phyloP scores from a whole-genome alignment of 495 filamentous ascomycete genomes.

The Neurospora sp. region DNA sequence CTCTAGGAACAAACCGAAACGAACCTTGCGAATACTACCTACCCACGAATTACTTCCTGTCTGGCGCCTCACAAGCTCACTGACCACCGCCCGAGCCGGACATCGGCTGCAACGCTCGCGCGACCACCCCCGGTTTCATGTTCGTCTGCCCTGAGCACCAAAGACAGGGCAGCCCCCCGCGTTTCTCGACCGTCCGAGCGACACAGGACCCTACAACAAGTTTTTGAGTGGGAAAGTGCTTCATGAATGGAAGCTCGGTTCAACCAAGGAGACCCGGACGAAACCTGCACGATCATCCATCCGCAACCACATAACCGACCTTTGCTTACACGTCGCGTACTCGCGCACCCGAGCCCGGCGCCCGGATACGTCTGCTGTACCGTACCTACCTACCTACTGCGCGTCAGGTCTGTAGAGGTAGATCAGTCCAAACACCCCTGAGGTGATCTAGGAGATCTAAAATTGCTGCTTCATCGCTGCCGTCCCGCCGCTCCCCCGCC shows the following conservation, averaged over 20 bases:
- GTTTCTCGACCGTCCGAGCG: neutral
- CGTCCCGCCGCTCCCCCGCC: neutral
- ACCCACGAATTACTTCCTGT: neutral
- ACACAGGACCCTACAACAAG: neutral
- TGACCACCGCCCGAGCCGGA: neutral
- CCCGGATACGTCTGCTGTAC: neutral
- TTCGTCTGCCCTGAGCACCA: slow-evolving; percentile 5
- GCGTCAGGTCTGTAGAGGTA: neutral
- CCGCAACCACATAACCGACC: neutral
- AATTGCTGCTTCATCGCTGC: neutral
- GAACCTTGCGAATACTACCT: neutral
- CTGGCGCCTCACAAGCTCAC: neutral
- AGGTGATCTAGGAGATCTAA: neutral
- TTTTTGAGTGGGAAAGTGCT: neutral
- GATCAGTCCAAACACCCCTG: neutral
- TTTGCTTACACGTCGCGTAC: neutral
- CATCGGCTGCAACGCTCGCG: slow-evolving; percentile 10
- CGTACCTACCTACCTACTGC: neutral
- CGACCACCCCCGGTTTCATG: slow-evolving; percentile 14
- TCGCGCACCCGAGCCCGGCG: neutral
- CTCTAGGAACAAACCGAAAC: neutral
- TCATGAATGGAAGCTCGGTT: neutral
- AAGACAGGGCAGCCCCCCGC: slow-evolving; percentile 5
- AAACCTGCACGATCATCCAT: neutral
- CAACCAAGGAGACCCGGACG: neutral